A percentile compares a stretch with the other conserved stretches of the same genome.
phyloP scores from a whole-genome alignment of 2,329 filamentous ascomycete genomes.

The Mycosphaerella sp. region DNA sequence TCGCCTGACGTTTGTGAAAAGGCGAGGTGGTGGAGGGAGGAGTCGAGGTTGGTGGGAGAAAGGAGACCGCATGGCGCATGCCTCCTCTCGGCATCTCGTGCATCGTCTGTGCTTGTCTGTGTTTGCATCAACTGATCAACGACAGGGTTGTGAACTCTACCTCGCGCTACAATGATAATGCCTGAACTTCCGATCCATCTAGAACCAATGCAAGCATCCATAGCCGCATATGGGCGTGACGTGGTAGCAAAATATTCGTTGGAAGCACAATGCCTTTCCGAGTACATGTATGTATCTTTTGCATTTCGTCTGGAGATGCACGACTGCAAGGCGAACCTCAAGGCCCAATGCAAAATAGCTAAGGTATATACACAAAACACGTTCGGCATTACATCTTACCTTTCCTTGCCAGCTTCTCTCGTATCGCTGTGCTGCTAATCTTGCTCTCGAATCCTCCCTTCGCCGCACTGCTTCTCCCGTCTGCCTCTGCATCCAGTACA shows the following conservation, averaged over 20 bases:
- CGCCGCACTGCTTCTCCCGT: constrained; percentile 34
- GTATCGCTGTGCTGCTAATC: constrained; percentile 84
- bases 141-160: neutral
- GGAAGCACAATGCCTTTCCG: neutral
- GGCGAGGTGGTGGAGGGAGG: neutral
- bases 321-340: too few species aligned
- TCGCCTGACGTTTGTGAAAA: neutral
- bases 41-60: neutral
- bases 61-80: neutral
- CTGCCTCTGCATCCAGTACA: constrained; percentile 63
- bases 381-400: constrained; percentile 14
- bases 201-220: neutral
- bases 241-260: neutral
- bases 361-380: neutral
- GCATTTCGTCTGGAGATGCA: neutral
- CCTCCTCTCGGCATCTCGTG: neutral
- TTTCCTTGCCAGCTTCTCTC: constrained; percentile 30
- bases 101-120: neutral
- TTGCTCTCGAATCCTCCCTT: constrained; percentile 67
- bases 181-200: neutral
- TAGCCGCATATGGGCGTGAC: neutral
- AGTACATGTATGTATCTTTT: too few species aligned
- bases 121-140: neutral
- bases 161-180: neutral
- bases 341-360: too few species aligned